Conservation (phyloP, 139 green algal genomes). For the Micractinium sp. region DNA sequence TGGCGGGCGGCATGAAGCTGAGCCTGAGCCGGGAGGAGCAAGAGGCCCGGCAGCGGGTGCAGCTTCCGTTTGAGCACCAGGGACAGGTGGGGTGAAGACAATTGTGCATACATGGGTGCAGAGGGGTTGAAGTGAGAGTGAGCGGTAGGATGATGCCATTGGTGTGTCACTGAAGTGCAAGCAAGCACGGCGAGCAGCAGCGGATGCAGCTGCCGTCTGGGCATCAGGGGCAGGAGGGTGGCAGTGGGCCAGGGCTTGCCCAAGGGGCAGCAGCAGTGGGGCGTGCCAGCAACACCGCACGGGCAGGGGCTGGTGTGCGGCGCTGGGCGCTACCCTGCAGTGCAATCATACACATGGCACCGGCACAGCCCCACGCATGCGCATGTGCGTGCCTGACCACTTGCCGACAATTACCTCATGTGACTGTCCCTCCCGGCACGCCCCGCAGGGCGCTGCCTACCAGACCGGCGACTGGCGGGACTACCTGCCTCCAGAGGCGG, state of each 20-base stretch:
- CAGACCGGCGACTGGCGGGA: constrained; percentile 56
- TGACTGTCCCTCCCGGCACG: neutral
- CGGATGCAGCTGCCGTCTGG: constrained; percentile 77
- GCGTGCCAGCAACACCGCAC: too few species aligned
- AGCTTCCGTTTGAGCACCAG: constrained; percentile 80
- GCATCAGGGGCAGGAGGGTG: constrained; percentile 31
- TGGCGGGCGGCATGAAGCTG: constrained; percentile 47
- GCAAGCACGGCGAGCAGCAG: neutral
- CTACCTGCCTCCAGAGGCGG: constrained; percentile 73
- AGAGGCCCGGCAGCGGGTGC: constrained; percentile 55
- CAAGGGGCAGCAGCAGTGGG: too few species aligned
- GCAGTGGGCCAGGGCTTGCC: neutral
- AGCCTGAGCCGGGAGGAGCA: constrained; percentile 51
- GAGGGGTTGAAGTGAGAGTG: too few species aligned
- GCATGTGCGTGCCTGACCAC: neutral
- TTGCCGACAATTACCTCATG: neutral
- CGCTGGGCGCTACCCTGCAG: too few species aligned
- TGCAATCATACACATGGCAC: too few species aligned
- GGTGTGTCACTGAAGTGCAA: neutral
- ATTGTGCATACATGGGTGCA: too few species aligned
- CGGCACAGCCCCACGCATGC: neutral
- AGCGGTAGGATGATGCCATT: neutral
- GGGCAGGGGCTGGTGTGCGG: too few species aligned
- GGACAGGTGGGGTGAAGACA: constrained; percentile 39
- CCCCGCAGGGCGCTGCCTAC: constrained; percentile 15